Evolutionary conservation across 2,329 filamentous ascomycete genomes (phyloP).

Genomic region (Didymella keratinophila): DNA sequence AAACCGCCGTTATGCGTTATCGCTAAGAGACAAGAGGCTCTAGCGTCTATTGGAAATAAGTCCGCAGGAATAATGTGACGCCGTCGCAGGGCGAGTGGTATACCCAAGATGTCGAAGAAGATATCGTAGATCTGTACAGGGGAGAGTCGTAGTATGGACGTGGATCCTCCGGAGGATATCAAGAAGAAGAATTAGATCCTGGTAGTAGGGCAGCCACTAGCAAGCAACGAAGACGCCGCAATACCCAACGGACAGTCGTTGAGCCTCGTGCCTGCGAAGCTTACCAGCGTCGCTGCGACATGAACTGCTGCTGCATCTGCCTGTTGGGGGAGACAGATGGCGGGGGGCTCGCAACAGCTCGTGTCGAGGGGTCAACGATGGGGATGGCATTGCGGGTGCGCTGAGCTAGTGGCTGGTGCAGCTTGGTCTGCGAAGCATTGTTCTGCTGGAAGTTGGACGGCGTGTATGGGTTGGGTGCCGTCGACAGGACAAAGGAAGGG

Average conservation of each 20-base stretch:
- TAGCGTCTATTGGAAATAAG: conserved; percentile 51
- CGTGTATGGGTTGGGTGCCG: conserved; percentile 61
- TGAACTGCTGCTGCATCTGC: conserved; percentile 65
- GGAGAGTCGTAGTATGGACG: conserved; percentile 51
- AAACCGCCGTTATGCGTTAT: conserved; percentile 53
- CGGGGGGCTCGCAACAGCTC: conserved; percentile 88
- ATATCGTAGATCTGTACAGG: conserved; percentile 55
- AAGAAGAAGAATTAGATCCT: conserved; percentile 49
- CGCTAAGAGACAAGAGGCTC: conserved; percentile 49
- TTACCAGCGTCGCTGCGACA: conserved; percentile 58
- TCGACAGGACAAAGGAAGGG: conserved; percentile 76
- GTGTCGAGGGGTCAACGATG: conserved; percentile 95
- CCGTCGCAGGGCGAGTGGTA: conserved; percentile 53
- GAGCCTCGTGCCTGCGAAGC: conserved; percentile 44
- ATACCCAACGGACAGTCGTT: conserved; percentile 42
- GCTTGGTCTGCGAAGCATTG: conserved; percentile 71
- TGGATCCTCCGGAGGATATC: conserved; percentile 52
- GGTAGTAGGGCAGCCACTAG: conserved; percentile 49
- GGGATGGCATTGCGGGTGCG: conserved; percentile 94
- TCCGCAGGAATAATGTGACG: conserved; percentile 49
- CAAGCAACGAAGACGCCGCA: conserved; percentile 51
- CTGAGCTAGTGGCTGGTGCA: conserved; percentile 89
- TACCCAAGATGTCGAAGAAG: conserved; percentile 52
- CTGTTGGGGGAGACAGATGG: conserved; percentile 72
- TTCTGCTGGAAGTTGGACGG: conserved; percentile 68